Base-by-base conservation (phyloP, 768 basidiomycete genomes). In the Termitomyces sp. region DNA sequence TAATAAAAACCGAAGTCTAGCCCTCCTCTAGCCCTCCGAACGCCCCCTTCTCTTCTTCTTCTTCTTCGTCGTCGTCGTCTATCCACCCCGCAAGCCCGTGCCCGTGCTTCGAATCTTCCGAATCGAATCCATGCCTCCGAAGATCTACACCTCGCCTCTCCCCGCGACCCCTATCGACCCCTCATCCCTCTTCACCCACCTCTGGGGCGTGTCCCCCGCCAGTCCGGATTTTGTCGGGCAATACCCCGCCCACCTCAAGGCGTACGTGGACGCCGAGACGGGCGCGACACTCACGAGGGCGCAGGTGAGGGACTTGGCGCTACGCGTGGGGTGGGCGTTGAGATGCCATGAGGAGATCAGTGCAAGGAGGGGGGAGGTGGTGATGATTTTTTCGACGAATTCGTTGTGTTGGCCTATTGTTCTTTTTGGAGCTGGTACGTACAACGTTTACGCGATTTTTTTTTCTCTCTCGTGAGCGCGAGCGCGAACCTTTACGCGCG, bases 341-440 rank as follows among this genome's bases (percentile, higher is more conserved):
- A 76, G 69, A 21, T 70, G 77, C 58, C 76, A 79, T 29, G 73
- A 73, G 0, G 54, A 59, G 8, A 69, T 72, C 2, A 50, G 56
- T 44, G 69, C 67, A 4, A 76, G 71, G 35, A 74, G 80, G 16
- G 84, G 86, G 0, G 82, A 86, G 50, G 82, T 82, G 0, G 75
- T 83, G 17, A 75, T 89, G 58, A 74, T 93, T 5, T 91, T 80
- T 66, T 85, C 86, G 1, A 85, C 81, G 9, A 93, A 94, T 70
- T 83, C 77, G 19, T 63, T 92, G 9, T 66, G 66, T 5, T 81
- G 77, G 76, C 80, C 81, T 0, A 70, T 81, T 16, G 73, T 74
- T 14, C 61, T 80, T 10, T 78, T 79, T 62, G 81, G 81, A 17
- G 71, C 75, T 56, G 74, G 80, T 75, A 41, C 25, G 69, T 63